Base-by-base conservation (phyloP, 345 rosid species). In the Reutealis trisperma region DNA sequence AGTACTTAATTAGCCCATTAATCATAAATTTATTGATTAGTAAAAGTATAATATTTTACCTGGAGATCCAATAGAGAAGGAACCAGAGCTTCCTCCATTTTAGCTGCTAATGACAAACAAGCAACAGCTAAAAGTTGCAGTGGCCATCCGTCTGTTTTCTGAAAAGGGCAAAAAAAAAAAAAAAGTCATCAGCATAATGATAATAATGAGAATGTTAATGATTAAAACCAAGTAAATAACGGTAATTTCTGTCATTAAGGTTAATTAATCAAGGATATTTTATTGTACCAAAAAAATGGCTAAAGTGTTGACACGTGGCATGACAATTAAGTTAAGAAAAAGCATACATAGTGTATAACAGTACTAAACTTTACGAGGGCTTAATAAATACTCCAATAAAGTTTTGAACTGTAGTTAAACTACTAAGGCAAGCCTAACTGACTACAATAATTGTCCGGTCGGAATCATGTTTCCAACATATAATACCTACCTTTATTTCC, bases 1-100 rank as follows among this genome's bases (percentile, higher is more conserved):
- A 45, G 24, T 60, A 37, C 41, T 5, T 69, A 51, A 7, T 71
- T 8, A 37, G 24, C 24, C 27, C 22, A 71, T n/a, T 16, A 22
- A 19, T 24, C 1, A 45, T 16, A 32, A 34, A 25, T 8, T 44
- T 41, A 67, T n/a, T 58, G 6, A 37, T 57, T 21, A 30, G 25
- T 34, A 37, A 25, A 64, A 27, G 44, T 3, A 47, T n/a, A 27
- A 12, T 9, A 47, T 47, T 47, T 47, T 69, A 94, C 99, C 94
- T 96, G 99, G n/a, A 96, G 88, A 87, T 92, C 94, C 74, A 92
- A 60, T 22, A 93, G 90, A 75, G 83, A 78, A 78, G 98, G 99
- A 91, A 88, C 99, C 73, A 90, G 87, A 72, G 92, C 86, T 84
- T 93, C 99, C 97, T 96, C 99, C 98, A 96, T 91, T 83, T 96